Evolutionary conservation across 2,329 filamentous ascomycete genomes (phyloP).

Genomic region (Ceratocystiopsis minuta): DNA sequence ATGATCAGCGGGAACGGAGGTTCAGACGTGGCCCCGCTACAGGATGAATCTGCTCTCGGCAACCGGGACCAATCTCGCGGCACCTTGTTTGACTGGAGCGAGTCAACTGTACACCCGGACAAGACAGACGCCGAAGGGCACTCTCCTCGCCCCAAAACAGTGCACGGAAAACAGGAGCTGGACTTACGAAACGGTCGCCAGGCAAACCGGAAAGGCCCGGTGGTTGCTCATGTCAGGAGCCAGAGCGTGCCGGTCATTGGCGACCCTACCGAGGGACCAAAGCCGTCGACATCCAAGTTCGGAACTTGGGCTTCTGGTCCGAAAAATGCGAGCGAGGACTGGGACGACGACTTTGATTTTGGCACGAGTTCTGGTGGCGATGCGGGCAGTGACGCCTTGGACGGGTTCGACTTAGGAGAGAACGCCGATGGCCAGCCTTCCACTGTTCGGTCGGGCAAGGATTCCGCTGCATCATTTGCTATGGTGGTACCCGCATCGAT

Average conservation of each 20-base stretch:
- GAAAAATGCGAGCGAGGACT: conserved; percentile 68
- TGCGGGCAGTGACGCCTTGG: conserved; percentile 6
- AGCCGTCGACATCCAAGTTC: conserved; percentile 46
- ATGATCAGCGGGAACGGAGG: conserved; percentile 30
- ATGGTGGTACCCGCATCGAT: conserved; percentile 69
- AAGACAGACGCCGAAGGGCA: conserved; percentile 40
- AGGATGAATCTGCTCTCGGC: conserved; percentile 7
- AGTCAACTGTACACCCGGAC: conserved; percentile 39
- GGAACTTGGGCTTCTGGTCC: conserved; percentile 68
- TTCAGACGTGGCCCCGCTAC: conserved; percentile 17
- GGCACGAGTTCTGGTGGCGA: conserved; percentile 23
- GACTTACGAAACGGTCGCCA: conserved; percentile 53
- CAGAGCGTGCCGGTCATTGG: conserved; percentile 63
- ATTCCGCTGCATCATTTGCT: conserved; percentile 20
- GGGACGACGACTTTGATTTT: conserved; percentile 82
- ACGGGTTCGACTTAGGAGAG: background rate
- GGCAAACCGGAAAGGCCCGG: conserved; percentile 48
- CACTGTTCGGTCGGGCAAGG: conserved; percentile 14
- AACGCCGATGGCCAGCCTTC: conserved; percentile 1
- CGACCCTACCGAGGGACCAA: conserved; percentile 39
- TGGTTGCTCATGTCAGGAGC: conserved; percentile 54
- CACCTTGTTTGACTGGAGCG: conserved; percentile 65
- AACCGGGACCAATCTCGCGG: conserved; percentile 37
- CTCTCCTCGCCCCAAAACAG: conserved; percentile 51
- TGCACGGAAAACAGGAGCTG: conserved; percentile 57